Evolutionary conservation across 495 filamentous ascomycete species (phyloP).

Genomic region (Penicillium fimorum): DNA sequence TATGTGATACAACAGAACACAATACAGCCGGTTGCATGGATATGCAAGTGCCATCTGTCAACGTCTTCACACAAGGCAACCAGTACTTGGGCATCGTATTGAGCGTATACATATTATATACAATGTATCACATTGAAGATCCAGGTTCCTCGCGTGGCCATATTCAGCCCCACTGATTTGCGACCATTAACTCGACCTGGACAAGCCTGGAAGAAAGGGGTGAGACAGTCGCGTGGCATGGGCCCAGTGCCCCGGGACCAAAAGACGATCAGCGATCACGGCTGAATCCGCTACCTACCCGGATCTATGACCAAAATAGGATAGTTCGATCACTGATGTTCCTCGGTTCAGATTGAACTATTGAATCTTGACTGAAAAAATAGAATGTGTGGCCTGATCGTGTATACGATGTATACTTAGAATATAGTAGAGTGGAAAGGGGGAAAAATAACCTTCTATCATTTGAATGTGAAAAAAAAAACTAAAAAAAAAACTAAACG

Average conservation of each 20-base stretch:
- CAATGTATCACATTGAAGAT: not conserved
- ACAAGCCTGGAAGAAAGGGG: constrained; percentile 6
- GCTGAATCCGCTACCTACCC: constrained; percentile 15
- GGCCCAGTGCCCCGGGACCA: constrained; percentile 12
- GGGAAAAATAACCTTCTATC: not conserved
- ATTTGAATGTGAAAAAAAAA: constrained; percentile 1
- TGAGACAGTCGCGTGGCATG: constrained; percentile 14
- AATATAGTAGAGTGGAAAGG: not conserved
- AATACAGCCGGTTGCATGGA: constrained; percentile 5
- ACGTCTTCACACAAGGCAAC: constrained; percentile 10
- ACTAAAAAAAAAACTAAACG: constrained; percentile 4
- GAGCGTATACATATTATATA: not conserved
- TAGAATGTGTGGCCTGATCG: not conserved
- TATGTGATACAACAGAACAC: constrained; percentile 17
- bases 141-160: constrained; percentile 4
- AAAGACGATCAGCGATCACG: constrained; percentile 10
- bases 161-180: constrained; percentile 12
- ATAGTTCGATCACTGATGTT: constrained; percentile 6
- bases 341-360: constrained; percentile 6
- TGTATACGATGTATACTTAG: not conserved
- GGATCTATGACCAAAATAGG: constrained; percentile 14
- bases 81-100: not conserved
- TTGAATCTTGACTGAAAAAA: not conserved
- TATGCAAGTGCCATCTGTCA: constrained; percentile 35
- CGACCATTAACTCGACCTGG: constrained; percentile 6